phyloP scores from a whole-genome alignment of 352 stramenopile genomes.

The Pythium insidiosum region DNA sequence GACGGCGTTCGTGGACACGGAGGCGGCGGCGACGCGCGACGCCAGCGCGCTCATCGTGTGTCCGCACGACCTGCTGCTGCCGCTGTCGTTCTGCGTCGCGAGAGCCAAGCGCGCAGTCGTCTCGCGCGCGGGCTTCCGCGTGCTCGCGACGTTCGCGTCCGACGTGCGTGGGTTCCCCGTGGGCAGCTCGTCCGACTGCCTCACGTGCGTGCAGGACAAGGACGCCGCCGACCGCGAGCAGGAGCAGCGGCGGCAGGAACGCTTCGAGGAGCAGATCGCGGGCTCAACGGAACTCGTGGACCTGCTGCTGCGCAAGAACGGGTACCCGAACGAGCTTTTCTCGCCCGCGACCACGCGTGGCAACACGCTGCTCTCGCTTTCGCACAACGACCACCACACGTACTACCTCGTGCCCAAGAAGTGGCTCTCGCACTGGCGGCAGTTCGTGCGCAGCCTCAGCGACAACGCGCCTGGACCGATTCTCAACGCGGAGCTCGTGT shows the following conservation, averaged over 20 bases:
- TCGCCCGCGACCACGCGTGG: constrained; percentile 35
- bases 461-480: constrained; percentile 62
- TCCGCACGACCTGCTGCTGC: constrained; percentile 47
- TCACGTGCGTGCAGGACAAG: constrained; percentile 43
- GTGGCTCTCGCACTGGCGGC: constrained; percentile 75
- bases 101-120: constrained; percentile 50
- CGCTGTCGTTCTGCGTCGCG: constrained; percentile 44
- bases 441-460: constrained; percentile 54
- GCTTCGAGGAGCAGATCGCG: constrained; percentile 61
- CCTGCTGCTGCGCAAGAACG: constrained; percentile 67
- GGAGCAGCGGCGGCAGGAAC: constrained; percentile 37
- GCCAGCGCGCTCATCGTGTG: constrained; percentile 61
- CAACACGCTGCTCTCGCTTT: constrained; percentile 49
- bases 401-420: constrained; percentile 84
- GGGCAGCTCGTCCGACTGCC: constrained; percentile 39
- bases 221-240: constrained; percentile 39
- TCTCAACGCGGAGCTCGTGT: constrained; percentile 76
- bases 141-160: constrained; percentile 45
- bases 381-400: constrained; percentile 27
- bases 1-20: constrained; percentile 12
- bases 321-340: constrained; percentile 74
- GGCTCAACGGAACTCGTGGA: constrained; percentile 60
- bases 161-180: constrained; percentile 53
- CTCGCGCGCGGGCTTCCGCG: constrained; percentile 27
- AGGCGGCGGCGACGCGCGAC: constrained; percentile 19